phyloP scores from a whole-genome alignment of 176 grass and related monocot genomes.

The Areca catechu region DNA sequence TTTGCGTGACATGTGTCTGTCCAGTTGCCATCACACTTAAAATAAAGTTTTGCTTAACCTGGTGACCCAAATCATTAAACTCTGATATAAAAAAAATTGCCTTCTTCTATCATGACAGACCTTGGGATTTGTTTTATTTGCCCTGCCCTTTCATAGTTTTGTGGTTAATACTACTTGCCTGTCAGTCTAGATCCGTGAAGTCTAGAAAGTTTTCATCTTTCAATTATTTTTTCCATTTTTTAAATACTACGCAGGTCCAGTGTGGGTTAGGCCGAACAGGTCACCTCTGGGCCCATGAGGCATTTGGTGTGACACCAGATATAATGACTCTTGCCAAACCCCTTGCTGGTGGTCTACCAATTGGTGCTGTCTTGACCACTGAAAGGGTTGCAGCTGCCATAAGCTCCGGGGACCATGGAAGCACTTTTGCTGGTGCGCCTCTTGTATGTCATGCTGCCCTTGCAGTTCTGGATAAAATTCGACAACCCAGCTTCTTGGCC shows the following conservation, averaged over 20 bases:
- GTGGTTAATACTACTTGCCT: too few relatives aligned
- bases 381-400: conserved; percentile 67
- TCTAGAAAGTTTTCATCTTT: not conserved
- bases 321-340: conserved; percentile 92
- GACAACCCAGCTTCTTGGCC: conserved; percentile 46
- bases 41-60: too few relatives aligned
- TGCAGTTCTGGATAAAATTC: conserved; percentile 56
- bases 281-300: conserved; percentile 72
- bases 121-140: too few relatives aligned
- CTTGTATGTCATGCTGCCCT: conserved; percentile 63
- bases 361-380: conserved; percentile 54
- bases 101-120: too few relatives aligned
- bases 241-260: conserved; percentile 45
- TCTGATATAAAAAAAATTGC: too few relatives aligned
- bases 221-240: too few relatives aligned
- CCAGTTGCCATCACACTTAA: too few relatives aligned
- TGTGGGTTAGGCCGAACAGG: conserved; percentile 81
- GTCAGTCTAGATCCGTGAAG: too few relatives aligned
- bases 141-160: too few relatives aligned
- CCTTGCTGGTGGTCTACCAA: conserved; percentile 62
- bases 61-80: too few relatives aligned
- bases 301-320: conserved; percentile 46
- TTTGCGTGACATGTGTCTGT: too few relatives aligned
- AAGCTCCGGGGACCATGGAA: conserved; percentile 64
- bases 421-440: conserved; percentile 57